Conservation (phyloP, 2,329 filamentous ascomycete genomes). For the Ophiostoma angusticollis region DNA sequence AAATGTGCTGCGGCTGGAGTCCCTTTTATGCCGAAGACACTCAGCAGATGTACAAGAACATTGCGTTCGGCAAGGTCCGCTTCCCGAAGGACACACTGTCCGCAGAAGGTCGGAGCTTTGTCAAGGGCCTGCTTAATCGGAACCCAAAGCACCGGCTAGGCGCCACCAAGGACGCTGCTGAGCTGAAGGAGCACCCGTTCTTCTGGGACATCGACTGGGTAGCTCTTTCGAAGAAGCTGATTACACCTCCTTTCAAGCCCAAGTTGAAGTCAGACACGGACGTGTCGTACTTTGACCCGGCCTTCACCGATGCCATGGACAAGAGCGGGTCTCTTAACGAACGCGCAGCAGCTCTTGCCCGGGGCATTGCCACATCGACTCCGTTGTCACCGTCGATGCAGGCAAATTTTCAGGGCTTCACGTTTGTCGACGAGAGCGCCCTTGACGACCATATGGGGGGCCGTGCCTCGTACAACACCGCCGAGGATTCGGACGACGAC, state of each 20-base stretch:
- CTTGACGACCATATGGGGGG: conserved; percentile 72
- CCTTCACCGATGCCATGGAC: conserved; percentile 91
- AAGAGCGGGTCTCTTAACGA: conserved; percentile 82
- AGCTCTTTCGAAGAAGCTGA: conserved; percentile 74
- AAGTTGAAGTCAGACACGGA: conserved; percentile 93
- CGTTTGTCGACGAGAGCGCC: conserved; percentile 94
- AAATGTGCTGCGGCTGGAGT: conserved; percentile 99
- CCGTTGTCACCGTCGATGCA: conserved; percentile 91
- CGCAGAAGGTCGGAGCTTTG: conserved; percentile 90
- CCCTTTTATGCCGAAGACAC: conserved; percentile 98
- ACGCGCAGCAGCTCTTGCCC: conserved; percentile 72
- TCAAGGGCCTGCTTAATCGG: conserved; percentile 91
- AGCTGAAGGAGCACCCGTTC: conserved; percentile 89
- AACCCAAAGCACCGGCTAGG: conserved; percentile 93
- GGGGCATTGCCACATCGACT: conserved; percentile 77
- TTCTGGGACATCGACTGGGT: conserved; percentile 92
- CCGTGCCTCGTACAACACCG: conserved; percentile 27
- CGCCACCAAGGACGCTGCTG: conserved; percentile 79
- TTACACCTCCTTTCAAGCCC: conserved; percentile 94
- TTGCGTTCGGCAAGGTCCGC: conserved; percentile 94
- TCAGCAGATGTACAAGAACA: conserved; percentile 99
- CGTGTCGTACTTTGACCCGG: conserved; percentile 95
- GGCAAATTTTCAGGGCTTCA: conserved; percentile 97
- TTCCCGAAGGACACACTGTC: conserved; percentile 92
- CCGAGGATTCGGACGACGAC: conserved; percentile 37